Percentiles rank a stretch among this genome's conserved stretches.
Evolutionary conservation across 257 asterid genomes (phyloP).

Genomic region (Gentiana macrophylla): DNA sequence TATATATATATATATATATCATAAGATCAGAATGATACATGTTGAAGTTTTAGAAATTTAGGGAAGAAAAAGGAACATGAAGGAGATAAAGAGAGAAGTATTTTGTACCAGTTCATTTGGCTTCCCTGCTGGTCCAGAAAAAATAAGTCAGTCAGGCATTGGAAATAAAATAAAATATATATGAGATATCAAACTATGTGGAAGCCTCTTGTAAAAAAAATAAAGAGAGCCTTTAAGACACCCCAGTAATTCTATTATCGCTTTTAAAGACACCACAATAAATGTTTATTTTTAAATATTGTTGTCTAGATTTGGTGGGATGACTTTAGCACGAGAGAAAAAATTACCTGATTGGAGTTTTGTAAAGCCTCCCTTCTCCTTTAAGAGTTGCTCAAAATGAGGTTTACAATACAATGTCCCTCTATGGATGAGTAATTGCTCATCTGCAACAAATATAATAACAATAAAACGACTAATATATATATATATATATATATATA

Average conservation of each 20-base stretch:
- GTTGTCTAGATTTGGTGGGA: no score
- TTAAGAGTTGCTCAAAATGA: slow-evolving; percentile 74
- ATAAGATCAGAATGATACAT: no score
- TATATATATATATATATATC: no score
- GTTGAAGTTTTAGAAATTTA: no score
- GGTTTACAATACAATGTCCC: slow-evolving; percentile 69
- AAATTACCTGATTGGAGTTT: slow-evolving; percentile 36
- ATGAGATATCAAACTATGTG: not conserved
- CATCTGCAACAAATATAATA: slow-evolving; percentile 32
- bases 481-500: no score
- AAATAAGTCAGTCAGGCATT: not conserved
- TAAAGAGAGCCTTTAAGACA: not conserved
- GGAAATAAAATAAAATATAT: not conserved
- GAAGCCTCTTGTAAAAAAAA: not conserved
- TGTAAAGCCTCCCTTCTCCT: slow-evolving; percentile 65
- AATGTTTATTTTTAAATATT: no score
- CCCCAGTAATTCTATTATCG: no score
- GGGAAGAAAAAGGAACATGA: not conserved
- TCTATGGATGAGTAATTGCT: slow-evolving; percentile 82
- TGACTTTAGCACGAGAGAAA: not conserved
- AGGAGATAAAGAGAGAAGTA: not conserved
- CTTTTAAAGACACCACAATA: no score
- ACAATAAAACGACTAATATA: no score
- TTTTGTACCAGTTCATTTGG: slow-evolving; percentile 19
- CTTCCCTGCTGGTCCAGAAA: slow-evolving; percentile 15